phyloP scores from a whole-genome alignment of 805 yeast species.

The Lipomyces sp. region DNA sequence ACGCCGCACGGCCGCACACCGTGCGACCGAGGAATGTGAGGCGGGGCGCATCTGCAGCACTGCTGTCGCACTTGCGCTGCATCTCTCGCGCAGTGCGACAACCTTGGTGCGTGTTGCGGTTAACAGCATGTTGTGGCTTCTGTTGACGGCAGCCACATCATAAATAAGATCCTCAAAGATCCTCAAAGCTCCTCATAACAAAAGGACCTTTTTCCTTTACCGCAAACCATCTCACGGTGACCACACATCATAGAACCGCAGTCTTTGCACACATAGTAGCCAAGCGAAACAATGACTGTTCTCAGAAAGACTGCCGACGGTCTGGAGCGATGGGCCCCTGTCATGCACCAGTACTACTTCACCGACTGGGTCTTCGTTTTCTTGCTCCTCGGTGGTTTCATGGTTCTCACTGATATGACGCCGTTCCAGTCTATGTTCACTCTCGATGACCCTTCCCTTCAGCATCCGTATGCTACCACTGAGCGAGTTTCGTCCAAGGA shows the following conservation, averaged over 20 bases:
- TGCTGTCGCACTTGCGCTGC: not conserved
- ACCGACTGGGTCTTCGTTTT: constrained; percentile 34
- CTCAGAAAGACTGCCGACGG: constrained; percentile 2
- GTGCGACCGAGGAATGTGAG: not conserved
- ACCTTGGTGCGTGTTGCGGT: too few relatives aligned
- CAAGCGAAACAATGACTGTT: constrained; percentile 6
- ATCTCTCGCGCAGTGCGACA: not conserved
- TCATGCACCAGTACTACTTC: constrained; percentile 29
- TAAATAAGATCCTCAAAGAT: too few relatives aligned
- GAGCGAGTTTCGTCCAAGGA: constrained; percentile 66
- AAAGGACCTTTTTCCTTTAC: too few relatives aligned
- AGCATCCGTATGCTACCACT: constrained; percentile 77
- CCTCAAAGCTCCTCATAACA: too few relatives aligned
- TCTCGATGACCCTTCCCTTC: constrained; percentile 74
- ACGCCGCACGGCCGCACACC: not conserved
- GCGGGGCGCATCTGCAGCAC: not conserved
- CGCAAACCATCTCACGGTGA: not conserved
- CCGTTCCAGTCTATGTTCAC: constrained; percentile 52
- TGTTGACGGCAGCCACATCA: too few relatives aligned
- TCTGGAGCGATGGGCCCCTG: constrained; percentile 13
- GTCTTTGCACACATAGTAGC: not conserved
- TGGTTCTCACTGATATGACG: constrained; percentile 32
- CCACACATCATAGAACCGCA: constrained; percentile 10
- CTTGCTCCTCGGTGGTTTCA: constrained; percentile 32
- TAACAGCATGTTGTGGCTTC: too few relatives aligned